Conservation (phyloP, 768 basidiomycete genomes). For the Hemileccinum rubropunctum region DNA sequence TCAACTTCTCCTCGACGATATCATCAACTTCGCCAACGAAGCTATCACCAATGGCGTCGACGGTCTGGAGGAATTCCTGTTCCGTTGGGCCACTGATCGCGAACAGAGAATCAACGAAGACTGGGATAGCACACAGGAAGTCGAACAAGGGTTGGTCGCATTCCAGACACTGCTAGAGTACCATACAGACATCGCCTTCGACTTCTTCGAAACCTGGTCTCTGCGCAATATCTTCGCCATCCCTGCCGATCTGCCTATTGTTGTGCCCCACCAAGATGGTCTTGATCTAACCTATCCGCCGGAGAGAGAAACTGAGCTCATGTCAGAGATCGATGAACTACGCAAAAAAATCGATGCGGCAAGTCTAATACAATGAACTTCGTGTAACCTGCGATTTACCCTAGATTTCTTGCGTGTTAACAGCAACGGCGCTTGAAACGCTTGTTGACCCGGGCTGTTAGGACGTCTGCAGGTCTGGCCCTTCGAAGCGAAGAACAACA, state of each 20-base stretch:
- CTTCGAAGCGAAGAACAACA: conserved; percentile 44
- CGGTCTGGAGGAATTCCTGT: conserved; percentile 75
- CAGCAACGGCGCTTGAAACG: conserved; percentile 70
- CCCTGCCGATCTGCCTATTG: conserved; percentile 62
- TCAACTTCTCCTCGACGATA: conserved; percentile 81
- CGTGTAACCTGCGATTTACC: conserved; percentile 5
- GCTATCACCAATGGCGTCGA: conserved; percentile 76
- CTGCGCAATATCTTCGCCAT: conserved; percentile 85
- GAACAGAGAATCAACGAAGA: conserved; percentile 43
- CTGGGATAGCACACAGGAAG: conserved; percentile 64
- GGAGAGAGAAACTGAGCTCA: conserved; percentile 58
- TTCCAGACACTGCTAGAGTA: conserved; percentile 88
- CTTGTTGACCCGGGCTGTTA: conserved; percentile 52
- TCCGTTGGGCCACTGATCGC: conserved; percentile 70
- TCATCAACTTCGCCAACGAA: conserved; percentile 80
- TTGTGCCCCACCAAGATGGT: conserved; percentile 73
- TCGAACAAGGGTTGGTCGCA: conserved; percentile 77
- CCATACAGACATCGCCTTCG: conserved; percentile 88
- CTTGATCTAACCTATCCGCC: conserved; percentile 61
- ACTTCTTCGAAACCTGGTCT: conserved; percentile 90
- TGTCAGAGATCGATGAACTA: conserved; percentile 67
- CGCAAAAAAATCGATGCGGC: conserved; percentile 69
- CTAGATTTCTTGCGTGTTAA: conserved; percentile 1
- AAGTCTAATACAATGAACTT: conserved; percentile 27
- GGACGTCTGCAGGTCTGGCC: conserved; percentile 43